A percentile compares a stretch with the other conserved stretches of the same genome.
Evolutionary conservation across 805 yeast species (phyloP).

Genomic region (Komagataella pseudopastoris): DNA sequence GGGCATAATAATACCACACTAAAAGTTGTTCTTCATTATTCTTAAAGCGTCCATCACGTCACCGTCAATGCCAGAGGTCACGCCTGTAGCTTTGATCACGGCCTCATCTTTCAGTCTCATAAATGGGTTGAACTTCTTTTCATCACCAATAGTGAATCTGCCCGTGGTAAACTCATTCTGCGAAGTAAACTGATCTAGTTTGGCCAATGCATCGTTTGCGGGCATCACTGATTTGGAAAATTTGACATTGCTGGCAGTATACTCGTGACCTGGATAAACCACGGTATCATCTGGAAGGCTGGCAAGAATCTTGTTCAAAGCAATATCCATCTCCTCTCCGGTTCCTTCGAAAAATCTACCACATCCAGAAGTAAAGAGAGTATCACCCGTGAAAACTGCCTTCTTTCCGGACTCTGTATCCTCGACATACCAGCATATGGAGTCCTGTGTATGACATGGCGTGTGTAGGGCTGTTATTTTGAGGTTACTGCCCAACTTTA

Average conservation of each 20-base stretch:
- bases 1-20: conserved; percentile 2
- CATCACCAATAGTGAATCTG: conserved; percentile 71
- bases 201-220: conserved; percentile 34
- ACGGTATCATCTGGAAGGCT: conserved; percentile 52
- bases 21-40: conserved; percentile 56
- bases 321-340: conserved; percentile 63
- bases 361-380: conserved; percentile 87
- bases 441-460: conserved; percentile 97
- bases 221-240: conserved; percentile 58
- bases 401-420: conserved; percentile 52
- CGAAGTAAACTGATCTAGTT: conserved; percentile 35
- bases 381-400: conserved; percentile 92
- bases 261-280: conserved; percentile 94
- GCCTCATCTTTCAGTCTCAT: conserved; percentile 61
- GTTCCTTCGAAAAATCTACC: conserved; percentile 94
- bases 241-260: conserved; percentile 68
- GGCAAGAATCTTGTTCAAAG: conserved; percentile 48
- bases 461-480: conserved; percentile 77
- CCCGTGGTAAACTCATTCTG: conserved; percentile 75
- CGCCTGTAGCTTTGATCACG: conserved; percentile 47
- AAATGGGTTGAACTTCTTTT: conserved; percentile 76
- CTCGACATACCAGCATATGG: conserved; percentile 71
- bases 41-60: conserved; percentile 66
- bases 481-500: conserved; percentile 51
- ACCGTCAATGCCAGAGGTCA: conserved; percentile 20